phyloP scores from a whole-genome alignment of 192 early-diverging fungal species.

The Backusella circina region DNA sequence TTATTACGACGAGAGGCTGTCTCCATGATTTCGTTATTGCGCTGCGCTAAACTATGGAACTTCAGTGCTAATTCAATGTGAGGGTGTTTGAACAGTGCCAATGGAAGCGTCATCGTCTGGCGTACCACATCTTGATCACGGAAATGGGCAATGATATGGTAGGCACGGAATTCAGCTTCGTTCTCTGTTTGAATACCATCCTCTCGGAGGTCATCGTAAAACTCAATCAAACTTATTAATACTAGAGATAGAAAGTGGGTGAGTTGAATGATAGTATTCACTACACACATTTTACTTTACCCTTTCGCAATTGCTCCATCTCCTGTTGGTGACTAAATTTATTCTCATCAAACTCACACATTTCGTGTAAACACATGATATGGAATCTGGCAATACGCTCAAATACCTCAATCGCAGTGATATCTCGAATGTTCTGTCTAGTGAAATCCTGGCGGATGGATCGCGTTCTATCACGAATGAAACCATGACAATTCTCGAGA shows the following conservation, averaged over 20 bases:
- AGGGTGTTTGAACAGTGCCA: slow-evolving; percentile 51
- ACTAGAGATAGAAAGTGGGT: slow-evolving; percentile 33
- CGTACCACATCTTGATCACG: slow-evolving; percentile 71
- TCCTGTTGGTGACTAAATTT: slow-evolving; percentile 76
- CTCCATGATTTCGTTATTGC: slow-evolving; percentile 42
- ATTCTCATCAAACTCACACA: slow-evolving; percentile 59
- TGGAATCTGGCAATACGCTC: slow-evolving; percentile 89
- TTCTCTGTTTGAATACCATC: slow-evolving; percentile 57
- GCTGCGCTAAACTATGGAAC: slow-evolving; percentile 58
- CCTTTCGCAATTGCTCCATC: slow-evolving; percentile 85
- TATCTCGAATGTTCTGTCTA: slow-evolving; percentile 74
- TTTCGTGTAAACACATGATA: slow-evolving; percentile 70
- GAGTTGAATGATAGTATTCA: background rate
- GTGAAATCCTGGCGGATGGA: slow-evolving; percentile 87
- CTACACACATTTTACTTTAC: slow-evolving; percentile 28
- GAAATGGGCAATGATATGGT: slow-evolving; percentile 76
- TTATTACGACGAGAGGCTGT: slow-evolving; percentile 35
- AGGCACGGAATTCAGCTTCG: slow-evolving; percentile 89
- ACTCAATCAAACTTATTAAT: slow-evolving; percentile 80
- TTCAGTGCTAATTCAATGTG: slow-evolving; percentile 68
- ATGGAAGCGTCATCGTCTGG: slow-evolving; percentile 55
- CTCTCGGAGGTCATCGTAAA: slow-evolving; percentile 73
- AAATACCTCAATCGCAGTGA: slow-evolving; percentile 62
- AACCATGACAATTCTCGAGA: slow-evolving; percentile 68
- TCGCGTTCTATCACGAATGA: slow-evolving; percentile 83